phyloP scores from a whole-genome alignment of 73 alveolate species.

The Paramecium primaurelia region DNA sequence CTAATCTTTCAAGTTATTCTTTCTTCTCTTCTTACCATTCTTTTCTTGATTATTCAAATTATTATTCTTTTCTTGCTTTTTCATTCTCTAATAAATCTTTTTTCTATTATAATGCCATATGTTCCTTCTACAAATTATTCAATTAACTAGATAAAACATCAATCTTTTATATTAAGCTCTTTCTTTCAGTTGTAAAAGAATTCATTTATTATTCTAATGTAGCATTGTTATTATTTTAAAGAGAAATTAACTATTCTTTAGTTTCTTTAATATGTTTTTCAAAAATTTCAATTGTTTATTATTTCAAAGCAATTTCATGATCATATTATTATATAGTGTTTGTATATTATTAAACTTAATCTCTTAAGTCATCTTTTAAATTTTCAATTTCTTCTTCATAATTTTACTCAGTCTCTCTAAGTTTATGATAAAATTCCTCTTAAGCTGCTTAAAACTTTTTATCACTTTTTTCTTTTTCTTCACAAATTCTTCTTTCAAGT shows the following conservation, averaged over 20 bases:
- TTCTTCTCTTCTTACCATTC: constrained; percentile 68
- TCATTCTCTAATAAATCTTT: constrained; percentile 77
- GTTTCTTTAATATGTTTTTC: constrained; percentile 72
- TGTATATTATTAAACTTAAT: constrained; percentile 62
- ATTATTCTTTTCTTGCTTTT: constrained; percentile 66
- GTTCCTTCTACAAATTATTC: constrained; percentile 72
- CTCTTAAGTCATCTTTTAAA: constrained; percentile 68
- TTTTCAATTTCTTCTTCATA: constrained; percentile 63
- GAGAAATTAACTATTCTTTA: constrained; percentile 53
- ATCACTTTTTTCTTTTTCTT: constrained; percentile 69
- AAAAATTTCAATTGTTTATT: constrained; percentile 68
- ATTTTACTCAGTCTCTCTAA: constrained; percentile 44
- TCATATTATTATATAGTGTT: constrained; percentile 62
- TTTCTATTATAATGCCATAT: constrained; percentile 69
- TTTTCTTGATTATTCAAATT: constrained; percentile 64
- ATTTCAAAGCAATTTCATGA: constrained; percentile 68
- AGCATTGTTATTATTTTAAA: constrained; percentile 53
- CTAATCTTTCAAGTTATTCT: constrained; percentile 60
- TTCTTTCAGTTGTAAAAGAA: constrained; percentile 68
- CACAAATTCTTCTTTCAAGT: constrained; percentile 74
- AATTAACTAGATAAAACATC: constrained; percentile 74
- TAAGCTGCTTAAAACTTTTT: constrained; percentile 36
- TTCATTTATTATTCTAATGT: constrained; percentile 61
- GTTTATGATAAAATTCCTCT: constrained; percentile 48
- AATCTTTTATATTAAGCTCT: constrained; percentile 65